Base-by-base conservation (phyloP, 2,329 filamentous ascomycete species). In the Arthrobotrys entomopaga region DNA sequence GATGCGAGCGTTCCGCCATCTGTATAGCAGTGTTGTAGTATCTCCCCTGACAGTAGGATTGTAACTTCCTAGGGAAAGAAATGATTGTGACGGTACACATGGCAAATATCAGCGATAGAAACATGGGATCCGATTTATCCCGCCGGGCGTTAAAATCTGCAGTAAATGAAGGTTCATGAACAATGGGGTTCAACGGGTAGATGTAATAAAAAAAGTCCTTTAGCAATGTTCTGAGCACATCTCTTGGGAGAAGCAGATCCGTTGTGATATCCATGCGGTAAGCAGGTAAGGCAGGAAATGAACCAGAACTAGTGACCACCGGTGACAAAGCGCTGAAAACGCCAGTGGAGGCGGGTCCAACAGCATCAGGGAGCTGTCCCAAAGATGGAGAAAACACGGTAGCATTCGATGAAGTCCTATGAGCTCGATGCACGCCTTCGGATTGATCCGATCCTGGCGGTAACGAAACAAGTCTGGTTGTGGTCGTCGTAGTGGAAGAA, bases 171-270 rank as follows among this genome's bases (percentile, higher is more conserved):
- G 58, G 58, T 40, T 75, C 71, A 46, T 75, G 71, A 29, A 70
- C 59, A 46, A 75, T 69, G 20, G 71, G 71, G 20, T 69, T 75
- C 15, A 75, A 60, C 16, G 71, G 71, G 50, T 75, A 75, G 43
- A 75, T 75, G 46, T 75, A 75, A 38, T 65, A 70, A 60, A 75
- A 75, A 49, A 65, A 75, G 46, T 75, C 71, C 29, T 75, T 70
- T 5, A 75, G 58, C 24, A 75, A 29, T 2, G 65, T 40, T 54
- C 65, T 65, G n/a, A 75, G 53, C 4, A 59, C 50, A 6, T 75
- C 71, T 26, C 65, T 61, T 1, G 71, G 64, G 13, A 75, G 58
- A 29, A 75, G 48, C 10, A 75, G 22, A 20, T 70, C 65, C 8
- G 71, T 75, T 43, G 71, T 63, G 49, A 75, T 70, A 43, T 74